Evolutionary conservation across 371 early-diverging fungal species (phyloP).

Genomic region (Saksenaea oblongispora): DNA sequence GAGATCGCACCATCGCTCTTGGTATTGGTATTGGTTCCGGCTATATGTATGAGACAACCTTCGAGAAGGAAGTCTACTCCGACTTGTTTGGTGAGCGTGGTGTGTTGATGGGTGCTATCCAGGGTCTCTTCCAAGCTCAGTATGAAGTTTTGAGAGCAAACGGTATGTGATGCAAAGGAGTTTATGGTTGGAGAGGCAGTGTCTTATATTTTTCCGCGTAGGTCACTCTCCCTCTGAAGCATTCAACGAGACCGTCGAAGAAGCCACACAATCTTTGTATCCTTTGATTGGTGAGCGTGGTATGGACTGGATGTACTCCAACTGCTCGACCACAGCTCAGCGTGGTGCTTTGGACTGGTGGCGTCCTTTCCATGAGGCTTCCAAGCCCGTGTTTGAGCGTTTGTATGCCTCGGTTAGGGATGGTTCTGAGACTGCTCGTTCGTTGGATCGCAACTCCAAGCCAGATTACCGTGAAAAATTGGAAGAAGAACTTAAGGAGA

Average conservation of each 20-base stretch:
- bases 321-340: conserved; percentile 95
- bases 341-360: conserved; percentile 98
- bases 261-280: conserved; percentile 97
- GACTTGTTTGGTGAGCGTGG: conserved; percentile 98
- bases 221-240: conserved; percentile 97
- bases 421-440: conserved; percentile 89
- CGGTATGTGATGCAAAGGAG: conserved; percentile 33
- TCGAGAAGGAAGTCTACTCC: conserved; percentile 96
- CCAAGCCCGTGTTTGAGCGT: conserved; percentile 93
- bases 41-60: conserved; percentile 97
- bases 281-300: conserved; percentile 96
- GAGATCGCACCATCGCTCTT: conserved; percentile 89
- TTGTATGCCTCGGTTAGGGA: conserved; percentile 88
- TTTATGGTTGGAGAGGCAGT: not conserved
- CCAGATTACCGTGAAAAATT: conserved; percentile 91
- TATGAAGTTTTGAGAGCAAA: conserved; percentile 95
- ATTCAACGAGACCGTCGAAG: conserved; percentile 99
- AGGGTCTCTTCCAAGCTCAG: conserved; percentile 96
- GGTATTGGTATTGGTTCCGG: conserved; percentile 96
- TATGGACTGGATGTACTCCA: conserved; percentile 97
- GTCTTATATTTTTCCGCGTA: not conserved
- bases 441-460: conserved; percentile 86
- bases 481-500: conserved; percentile 88
- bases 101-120: conserved; percentile 97
- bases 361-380: conserved; percentile 88